Conservation (phyloP, 768 basidiomycete species). For the Saitozyma sp. region DNA sequence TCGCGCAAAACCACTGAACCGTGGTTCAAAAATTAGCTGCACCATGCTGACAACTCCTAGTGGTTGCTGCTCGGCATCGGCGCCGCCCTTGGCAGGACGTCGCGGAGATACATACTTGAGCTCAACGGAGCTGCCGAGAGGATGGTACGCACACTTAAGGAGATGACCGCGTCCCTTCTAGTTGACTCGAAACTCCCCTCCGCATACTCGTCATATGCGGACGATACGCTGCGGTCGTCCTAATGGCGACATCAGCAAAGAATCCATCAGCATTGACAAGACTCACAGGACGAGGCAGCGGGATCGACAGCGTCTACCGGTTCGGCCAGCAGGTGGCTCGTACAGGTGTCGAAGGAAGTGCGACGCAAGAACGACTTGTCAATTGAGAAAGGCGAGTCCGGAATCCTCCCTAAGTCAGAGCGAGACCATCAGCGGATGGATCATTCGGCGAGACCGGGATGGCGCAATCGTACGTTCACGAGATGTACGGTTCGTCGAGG, state of each 20-base stretch:
- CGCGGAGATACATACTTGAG: neutral
- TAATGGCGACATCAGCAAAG: neutral
- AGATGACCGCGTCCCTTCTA: neutral
- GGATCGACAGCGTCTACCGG: neutral
- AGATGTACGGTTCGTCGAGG: neutral
- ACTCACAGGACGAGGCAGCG: neutral
- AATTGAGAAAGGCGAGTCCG: neutral
- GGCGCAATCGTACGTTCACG: neutral
- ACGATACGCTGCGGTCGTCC: slow-evolving; percentile 3
- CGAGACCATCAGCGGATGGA: too few relatives aligned
- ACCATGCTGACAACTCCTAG: too few relatives aligned
- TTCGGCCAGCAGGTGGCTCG: neutral
- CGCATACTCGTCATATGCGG: slow-evolving; percentile 6
- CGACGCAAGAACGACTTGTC: too few relatives aligned
- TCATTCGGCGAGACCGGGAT: neutral
- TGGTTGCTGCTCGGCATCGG: too few relatives aligned
- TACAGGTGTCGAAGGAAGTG: slow-evolving; percentile 2
- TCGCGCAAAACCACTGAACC: too few relatives aligned
- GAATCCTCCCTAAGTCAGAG: neutral
- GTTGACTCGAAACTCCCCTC: too few relatives aligned
- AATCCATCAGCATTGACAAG: neutral
- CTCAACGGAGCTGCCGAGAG: too few relatives aligned
- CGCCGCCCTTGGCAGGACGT: too few relatives aligned
- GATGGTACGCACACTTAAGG: too few relatives aligned
- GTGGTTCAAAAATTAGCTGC: too few relatives aligned